Evolutionary conservation across 2,329 filamentous ascomycete species (phyloP), one percentile per base, ranked within the genome.

Genomic region (Verticillium klebahnii): DNA sequence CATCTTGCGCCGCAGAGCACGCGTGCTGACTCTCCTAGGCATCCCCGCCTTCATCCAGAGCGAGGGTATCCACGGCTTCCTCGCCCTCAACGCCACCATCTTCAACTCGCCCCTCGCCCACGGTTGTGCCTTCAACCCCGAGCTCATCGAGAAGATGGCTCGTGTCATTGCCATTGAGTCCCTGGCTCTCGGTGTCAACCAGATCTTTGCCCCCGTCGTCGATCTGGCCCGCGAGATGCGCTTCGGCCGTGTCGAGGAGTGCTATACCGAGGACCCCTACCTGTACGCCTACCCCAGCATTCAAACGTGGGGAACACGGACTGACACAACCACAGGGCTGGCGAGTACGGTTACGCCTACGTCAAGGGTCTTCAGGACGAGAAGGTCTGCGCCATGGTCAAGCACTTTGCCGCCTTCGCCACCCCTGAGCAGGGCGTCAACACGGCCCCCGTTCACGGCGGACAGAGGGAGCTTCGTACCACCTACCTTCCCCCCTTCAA

Each of bases 71-170:
- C 89, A 92, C 68, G 90, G 89, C 1, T 87, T 92, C 66, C 77
- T 91, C 36, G 83, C 89, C 54, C 83, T 84, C 11, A 92, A 92
- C 71, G 89, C 88, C 2, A 92, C 90, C 1, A 90, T 92, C 63
- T 93, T 92, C 78, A 92, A 92, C 74, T 90, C 87, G 1, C 89
- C 90, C 0, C 91, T 92, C 67, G 89, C 79, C 8, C 85, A 89
- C 60, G 89, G 85, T 17, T 91, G 88, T 69, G 89, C 89, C 0
- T 92, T 87, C 77, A 90, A 92, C 69, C 82, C 83, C 0, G 79
- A 77, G 50, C 74, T 91, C 15, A 77, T 91, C 3, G 74, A 86
- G 66, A 82, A 89, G 66, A 91, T 92, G 88, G 89, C 80, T 7
- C 75, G 77, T 3, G 80, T 83, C 19, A 91, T 91, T 66, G 89